These are phyloP conservation scores for Globisporangium alternatum DNA, from an alignment of 352 stramenopile species.

Conservation along the genomic window DNA sequence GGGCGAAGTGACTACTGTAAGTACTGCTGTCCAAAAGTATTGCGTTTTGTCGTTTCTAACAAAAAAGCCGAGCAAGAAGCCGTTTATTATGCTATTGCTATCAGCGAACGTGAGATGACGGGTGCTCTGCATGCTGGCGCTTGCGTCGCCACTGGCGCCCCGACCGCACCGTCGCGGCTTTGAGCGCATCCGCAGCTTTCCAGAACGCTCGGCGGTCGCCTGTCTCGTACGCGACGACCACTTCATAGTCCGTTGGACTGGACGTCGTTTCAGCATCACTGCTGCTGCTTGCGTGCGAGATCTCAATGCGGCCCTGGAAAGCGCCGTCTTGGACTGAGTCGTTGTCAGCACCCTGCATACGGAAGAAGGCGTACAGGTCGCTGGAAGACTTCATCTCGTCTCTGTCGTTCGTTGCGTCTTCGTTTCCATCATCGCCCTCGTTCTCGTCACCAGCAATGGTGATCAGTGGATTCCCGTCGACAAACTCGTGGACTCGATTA, in stretches of 20 bases:
- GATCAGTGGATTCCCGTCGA: constrained; percentile 16
- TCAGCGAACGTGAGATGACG: neutral
- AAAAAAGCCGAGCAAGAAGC: neutral
- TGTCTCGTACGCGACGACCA: constrained; percentile 45
- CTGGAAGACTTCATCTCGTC: neutral
- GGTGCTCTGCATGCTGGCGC: constrained; percentile 11
- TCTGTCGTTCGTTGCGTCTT: neutral
- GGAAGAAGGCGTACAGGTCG: constrained; percentile 12
- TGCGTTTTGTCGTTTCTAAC: neutral
- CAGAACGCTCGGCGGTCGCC: constrained; percentile 67
- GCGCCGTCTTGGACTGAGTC: neutral
- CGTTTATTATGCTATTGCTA: neutral
- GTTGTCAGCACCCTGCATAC: neutral
- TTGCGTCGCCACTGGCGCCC: constrained; percentile 67
- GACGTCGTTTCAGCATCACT: constrained; percentile 3
- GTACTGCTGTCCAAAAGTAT: neutral
- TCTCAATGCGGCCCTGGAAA: constrained; percentile 34
- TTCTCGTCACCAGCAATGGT: constrained; percentile 8
- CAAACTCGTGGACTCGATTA: constrained; percentile 41
- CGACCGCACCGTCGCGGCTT: constrained; percentile 55
- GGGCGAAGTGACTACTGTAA: neutral
- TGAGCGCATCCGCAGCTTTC: constrained; percentile 50
- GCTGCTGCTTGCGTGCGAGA: constrained; percentile 17
- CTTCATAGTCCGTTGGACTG: constrained; percentile 21
- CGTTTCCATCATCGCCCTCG: constrained; percentile 3